phyloP scores from a whole-genome alignment of 345 rosid genomes.

The Turritis glabra region DNA sequence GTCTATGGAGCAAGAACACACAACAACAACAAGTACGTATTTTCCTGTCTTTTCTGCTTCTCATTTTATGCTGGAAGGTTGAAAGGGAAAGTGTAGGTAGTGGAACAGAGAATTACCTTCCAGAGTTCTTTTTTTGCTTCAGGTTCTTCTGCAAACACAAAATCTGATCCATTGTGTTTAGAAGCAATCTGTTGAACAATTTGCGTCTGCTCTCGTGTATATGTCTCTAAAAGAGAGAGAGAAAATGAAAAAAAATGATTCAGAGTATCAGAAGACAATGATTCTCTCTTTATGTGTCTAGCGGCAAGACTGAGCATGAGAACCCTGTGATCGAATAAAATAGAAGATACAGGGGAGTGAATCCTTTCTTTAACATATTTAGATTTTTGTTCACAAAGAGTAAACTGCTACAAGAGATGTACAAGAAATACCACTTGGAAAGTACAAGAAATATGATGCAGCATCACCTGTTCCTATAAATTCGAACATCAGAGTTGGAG shows the following conservation, averaged over 20 bases:
- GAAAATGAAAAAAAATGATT: conserved; percentile 7
- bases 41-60: conserved; percentile 6
- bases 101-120: conserved; percentile 53
- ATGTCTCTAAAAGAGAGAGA: conserved; percentile 59
- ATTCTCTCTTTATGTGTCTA: conserved; percentile 6
- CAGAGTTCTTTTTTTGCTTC: conserved; percentile 87
- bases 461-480: conserved; percentile 80
- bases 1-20: neutral
- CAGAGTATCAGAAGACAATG: neutral
- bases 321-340: neutral
- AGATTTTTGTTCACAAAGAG: neutral
- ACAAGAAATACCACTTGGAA: conserved; percentile 3
- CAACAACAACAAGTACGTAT: neutral
- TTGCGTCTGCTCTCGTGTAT: conserved; percentile 75
- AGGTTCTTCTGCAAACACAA: conserved; percentile 82
- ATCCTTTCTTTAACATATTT: neutral
- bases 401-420: neutral
- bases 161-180: conserved; percentile 80
- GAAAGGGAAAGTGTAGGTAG: neutral
- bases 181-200: conserved; percentile 84
- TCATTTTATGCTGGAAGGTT: neutral
- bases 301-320: neutral
- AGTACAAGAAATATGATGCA: conserved; percentile 9
- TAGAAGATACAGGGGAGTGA: neutral
- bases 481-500: conserved; percentile 93